Evolutionary conservation across 2,329 filamentous ascomycete species (phyloP).

Genomic region (Sporothrix humicola): DNA sequence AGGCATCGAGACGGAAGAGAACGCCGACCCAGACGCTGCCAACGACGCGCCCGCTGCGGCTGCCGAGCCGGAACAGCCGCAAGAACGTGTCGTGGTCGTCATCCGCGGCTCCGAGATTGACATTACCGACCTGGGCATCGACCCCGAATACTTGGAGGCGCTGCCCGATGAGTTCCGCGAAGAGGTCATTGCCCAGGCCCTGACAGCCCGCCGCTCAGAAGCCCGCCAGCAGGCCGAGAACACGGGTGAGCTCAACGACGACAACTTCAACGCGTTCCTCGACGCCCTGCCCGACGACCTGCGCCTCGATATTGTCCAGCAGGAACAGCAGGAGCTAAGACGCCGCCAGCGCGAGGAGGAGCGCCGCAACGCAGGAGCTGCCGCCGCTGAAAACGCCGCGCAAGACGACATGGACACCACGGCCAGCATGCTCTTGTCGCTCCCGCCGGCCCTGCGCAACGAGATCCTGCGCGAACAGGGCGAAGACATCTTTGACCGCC

Average conservation of each 20-base stretch:
- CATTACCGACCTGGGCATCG: constrained; percentile 92
- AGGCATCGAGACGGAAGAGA: constrained; percentile 32
- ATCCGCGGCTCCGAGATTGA: constrained; percentile 88
- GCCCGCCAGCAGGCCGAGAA: constrained; percentile 69
- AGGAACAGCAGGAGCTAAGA: constrained; percentile 87
- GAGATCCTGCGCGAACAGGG: constrained; percentile 91
- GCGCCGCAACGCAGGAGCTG: constrained; percentile 63
- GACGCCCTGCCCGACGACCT: constrained; percentile 91
- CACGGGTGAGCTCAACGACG: constrained; percentile 70
- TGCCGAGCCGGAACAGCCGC: constrained; percentile 28
- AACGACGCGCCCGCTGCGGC: not conserved
- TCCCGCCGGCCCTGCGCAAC: constrained; percentile 82
- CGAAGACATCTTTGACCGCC: constrained; percentile 79
- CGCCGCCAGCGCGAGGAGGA: constrained; percentile 84
- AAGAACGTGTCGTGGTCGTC: constrained; percentile 73
- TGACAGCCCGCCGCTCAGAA: constrained; percentile 81
- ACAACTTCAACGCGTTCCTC: constrained; percentile 91
- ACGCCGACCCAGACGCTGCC: not conserved
- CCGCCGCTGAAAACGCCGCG: constrained; percentile 57
- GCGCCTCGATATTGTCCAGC: constrained; percentile 85
- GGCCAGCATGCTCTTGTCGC: constrained; percentile 87
- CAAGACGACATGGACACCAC: constrained; percentile 81
- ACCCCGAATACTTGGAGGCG: constrained; percentile 92
- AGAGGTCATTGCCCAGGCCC: constrained; percentile 90
- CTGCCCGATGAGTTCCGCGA: constrained; percentile 96